Conservation (phyloP, 2,329 filamentous ascomycete species). For the Penicillium sclerotigenum region DNA sequence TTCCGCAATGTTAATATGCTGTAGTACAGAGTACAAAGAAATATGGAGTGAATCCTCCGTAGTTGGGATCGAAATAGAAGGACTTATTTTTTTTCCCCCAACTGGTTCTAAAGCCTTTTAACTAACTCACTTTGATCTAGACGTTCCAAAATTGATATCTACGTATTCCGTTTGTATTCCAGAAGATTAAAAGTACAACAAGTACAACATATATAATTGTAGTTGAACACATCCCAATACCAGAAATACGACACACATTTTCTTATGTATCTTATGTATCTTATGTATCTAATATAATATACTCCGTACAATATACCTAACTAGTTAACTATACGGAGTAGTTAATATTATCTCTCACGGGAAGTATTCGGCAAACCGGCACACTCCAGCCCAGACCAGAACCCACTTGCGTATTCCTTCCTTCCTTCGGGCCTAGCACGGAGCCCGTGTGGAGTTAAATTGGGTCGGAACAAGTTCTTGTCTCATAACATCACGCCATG, state of each 20-base stretch:
- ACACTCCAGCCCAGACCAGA: constrained; percentile 19
- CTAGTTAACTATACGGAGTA: too few relatives aligned
- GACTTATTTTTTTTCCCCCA: not conserved
- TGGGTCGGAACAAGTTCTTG: not conserved
- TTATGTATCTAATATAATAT: too few relatives aligned
- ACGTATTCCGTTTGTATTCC: not conserved
- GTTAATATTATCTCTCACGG: too few relatives aligned
- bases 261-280: too few relatives aligned
- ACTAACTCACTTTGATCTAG: not conserved
- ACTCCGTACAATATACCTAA: too few relatives aligned
- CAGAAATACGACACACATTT: too few relatives aligned
- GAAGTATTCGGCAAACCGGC: constrained; percentile 34
- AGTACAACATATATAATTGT: too few relatives aligned
- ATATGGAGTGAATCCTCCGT: too few relatives aligned
- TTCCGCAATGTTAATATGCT: not conserved
- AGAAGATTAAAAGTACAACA: too few relatives aligned
- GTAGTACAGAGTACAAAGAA: not conserved
- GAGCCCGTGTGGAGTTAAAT: not conserved
- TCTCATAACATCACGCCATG: not conserved
- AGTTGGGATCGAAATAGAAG: not conserved
- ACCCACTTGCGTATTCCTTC: not conserved
- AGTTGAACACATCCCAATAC: too few relatives aligned
- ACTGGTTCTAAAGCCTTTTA: not conserved
- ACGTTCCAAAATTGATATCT: not conserved
- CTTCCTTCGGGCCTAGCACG: not conserved